Conservation (phyloP, 1,139 yeast genomes). For the Saccharomyces hybrid region DNA sequence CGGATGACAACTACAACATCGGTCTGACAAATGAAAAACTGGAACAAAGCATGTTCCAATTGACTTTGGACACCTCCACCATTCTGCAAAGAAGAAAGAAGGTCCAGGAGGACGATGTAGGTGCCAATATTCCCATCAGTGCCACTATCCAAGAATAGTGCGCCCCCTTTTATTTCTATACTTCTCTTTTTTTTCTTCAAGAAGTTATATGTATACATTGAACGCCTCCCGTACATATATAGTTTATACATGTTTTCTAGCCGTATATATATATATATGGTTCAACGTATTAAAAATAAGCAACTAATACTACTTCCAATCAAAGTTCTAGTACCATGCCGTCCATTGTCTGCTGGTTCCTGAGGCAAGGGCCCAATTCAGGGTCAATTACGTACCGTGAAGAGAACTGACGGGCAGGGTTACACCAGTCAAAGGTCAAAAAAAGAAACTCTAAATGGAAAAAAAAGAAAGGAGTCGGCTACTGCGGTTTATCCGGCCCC, state of each 20-base stretch:
- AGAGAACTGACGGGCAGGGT: not conserved
- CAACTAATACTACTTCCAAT: not conserved
- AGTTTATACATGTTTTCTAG: not conserved
- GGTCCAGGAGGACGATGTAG: slow-evolving; percentile 15
- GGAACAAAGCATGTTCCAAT: slow-evolving; percentile 43
- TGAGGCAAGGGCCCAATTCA: too few species aligned
- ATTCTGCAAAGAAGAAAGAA: slow-evolving; percentile 66
- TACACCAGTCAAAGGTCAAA: too few species aligned
- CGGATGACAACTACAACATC: not conserved
- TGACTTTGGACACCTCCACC: slow-evolving; percentile 72
- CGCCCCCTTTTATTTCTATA: not conserved
- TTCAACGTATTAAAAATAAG: too few species aligned
- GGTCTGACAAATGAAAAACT: slow-evolving; percentile 19
- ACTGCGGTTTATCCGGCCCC: not conserved
- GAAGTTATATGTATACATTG: not conserved
- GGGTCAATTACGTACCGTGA: not conserved
- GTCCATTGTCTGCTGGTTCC: too few species aligned
- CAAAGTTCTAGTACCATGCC: not conserved
- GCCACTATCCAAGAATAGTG: not conserved
- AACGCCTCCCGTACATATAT: not conserved
- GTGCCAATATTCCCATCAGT: not conserved
- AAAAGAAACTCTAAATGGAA: not conserved
- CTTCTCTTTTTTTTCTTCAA: not conserved
- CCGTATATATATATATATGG: not conserved
- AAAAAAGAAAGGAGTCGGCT: not conserved